These are phyloP conservation scores for Pseudodiploospora longispora DNA, from an alignment of 2,329 filamentous ascomycete species.

Conservation along the genomic window DNA sequence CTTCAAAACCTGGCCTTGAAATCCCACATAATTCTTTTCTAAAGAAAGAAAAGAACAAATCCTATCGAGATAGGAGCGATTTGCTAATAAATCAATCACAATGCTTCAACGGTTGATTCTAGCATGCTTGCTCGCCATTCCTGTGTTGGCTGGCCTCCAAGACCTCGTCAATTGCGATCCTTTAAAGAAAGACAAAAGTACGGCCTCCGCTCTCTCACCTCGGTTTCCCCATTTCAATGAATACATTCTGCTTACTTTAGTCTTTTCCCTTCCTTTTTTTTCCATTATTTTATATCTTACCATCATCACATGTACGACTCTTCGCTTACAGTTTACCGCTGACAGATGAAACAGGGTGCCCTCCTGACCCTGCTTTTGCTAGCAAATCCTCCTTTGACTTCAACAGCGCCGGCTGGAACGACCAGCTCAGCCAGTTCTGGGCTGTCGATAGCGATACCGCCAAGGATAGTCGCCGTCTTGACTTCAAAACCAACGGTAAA, in stretches of 20 bases:
- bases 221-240: not conserved
- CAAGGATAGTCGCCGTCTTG: constrained; percentile 17
- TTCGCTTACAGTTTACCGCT: not conserved
- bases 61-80: too few relatives aligned
- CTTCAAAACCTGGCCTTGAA: too few relatives aligned
- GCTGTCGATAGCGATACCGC: constrained; percentile 23
- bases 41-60: too few relatives aligned
- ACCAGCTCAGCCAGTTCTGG: constrained; percentile 20
- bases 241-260: not conserved
- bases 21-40: too few relatives aligned
- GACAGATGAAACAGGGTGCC: constrained; percentile 34
- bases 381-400: constrained; percentile 51
- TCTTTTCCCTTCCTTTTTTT: not conserved
- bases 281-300: not conserved
- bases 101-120: constrained; percentile 1
- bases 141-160: constrained; percentile 11
- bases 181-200: constrained; percentile 18
- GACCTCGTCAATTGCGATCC: constrained; percentile 18
- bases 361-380: constrained; percentile 59
- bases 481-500: constrained; percentile 18
- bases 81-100: too few relatives aligned
- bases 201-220: not conserved
- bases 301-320: not conserved
- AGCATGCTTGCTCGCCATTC: constrained; percentile 2
- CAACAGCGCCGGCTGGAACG: constrained; percentile 45